A percentile compares a stretch with the other conserved stretches of the same genome.
These are phyloP conservation scores for Stephania yunnanensis DNA, from an alignment of 164 flowering plant genomes.

Conservation along the genomic window DNA sequence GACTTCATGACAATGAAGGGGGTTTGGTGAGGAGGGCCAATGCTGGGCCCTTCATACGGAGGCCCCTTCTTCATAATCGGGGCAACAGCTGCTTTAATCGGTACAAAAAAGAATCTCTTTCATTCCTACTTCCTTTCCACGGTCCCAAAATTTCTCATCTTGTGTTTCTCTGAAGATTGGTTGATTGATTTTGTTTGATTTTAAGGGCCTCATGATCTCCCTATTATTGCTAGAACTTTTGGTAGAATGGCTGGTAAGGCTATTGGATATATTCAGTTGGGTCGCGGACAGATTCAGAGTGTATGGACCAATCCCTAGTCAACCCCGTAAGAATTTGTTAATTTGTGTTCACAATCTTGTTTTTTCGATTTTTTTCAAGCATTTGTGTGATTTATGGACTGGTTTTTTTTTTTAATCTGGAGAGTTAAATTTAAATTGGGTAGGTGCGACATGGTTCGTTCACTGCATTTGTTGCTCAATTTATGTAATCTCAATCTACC, in stretches of 20 bases:
- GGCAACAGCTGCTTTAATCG: constrained; percentile 79
- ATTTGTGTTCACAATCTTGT: neutral
- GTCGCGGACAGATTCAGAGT: constrained; percentile 84
- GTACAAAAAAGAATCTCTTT: constrained; percentile 18
- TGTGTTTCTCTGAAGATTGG: neutral
- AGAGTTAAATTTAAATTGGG: too few species aligned
- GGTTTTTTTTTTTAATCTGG: neutral
- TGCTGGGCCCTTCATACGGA: constrained; percentile 83
- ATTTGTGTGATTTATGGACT: neutral
- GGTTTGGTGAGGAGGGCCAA: constrained; percentile 10
- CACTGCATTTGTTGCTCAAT: too few species aligned
- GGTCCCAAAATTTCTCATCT: neutral
- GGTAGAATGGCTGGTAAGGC: constrained; percentile 89
- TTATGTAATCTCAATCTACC: too few species aligned
- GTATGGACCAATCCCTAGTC: constrained; percentile 89
- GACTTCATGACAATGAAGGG: too few species aligned
- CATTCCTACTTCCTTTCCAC: neutral
- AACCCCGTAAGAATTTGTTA: constrained; percentile 45
- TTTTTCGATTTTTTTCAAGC: neutral
- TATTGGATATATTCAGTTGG: constrained; percentile 77
- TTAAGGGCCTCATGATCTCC: constrained; percentile 90
- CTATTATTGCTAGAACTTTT: constrained; percentile 68
- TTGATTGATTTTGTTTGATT: constrained; percentile 1
- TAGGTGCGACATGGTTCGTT: too few species aligned
- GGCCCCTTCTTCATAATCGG: constrained; percentile 70